phyloP scores from a whole-genome alignment of 345 rosid species.

The Adansonia digitata region DNA sequence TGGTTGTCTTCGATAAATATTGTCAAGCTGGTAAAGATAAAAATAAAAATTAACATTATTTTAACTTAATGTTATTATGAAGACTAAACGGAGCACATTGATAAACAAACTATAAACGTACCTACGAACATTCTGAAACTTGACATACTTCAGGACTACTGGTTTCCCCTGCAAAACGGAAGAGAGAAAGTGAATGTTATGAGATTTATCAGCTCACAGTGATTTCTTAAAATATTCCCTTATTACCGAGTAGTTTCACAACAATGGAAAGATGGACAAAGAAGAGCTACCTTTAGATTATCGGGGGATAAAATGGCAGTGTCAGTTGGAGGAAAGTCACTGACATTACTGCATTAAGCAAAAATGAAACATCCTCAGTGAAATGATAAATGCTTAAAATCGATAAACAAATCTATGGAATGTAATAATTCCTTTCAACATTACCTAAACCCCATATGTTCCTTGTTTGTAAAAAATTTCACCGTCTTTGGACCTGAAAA shows the following conservation, averaged over 20 bases:
- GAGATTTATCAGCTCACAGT: not conserved
- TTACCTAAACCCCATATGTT: constrained; percentile 98
- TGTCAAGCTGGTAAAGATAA: constrained; percentile 57
- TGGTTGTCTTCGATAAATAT: constrained; percentile 96
- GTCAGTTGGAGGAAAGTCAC: constrained; percentile 89
- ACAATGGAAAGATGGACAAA: not conserved
- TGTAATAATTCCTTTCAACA: not conserved
- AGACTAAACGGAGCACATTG: constrained; percentile 6
- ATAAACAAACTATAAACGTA: constrained; percentile 24
- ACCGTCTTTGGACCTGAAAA: constrained; percentile 85
- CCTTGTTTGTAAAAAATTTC: constrained; percentile 85
- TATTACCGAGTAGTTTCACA: not conserved
- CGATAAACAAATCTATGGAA: not conserved
- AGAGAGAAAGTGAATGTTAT: not conserved
- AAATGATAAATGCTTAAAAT: not conserved
- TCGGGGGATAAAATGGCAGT: constrained; percentile 54
- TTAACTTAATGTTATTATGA: constrained; percentile 2
- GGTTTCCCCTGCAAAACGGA: constrained; percentile 63
- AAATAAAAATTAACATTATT: constrained; percentile 10
- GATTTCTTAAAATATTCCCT: not conserved
- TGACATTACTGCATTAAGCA: constrained; percentile 63
- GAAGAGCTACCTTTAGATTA: constrained; percentile 56
- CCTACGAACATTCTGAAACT: constrained; percentile 99
- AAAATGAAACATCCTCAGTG: constrained; percentile 5
- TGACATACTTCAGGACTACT: constrained; percentile 75